A percentile compares a stretch with the other conserved stretches of the same genome.
These are phyloP conservation scores for Acanthochlamys bracteata DNA, from an alignment of 106 monocot species.

Conservation along the genomic window DNA sequence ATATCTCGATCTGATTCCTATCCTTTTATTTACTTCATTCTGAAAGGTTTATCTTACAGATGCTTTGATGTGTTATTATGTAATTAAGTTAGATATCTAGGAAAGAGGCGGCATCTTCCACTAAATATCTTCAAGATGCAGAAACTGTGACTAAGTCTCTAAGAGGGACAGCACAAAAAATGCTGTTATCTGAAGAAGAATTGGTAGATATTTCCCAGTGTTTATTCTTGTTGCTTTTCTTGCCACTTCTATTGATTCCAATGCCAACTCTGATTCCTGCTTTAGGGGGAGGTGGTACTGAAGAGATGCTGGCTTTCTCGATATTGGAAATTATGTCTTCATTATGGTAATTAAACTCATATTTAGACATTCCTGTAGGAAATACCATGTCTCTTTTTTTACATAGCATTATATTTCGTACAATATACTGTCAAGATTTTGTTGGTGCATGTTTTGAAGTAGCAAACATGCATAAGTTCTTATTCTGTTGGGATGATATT, in stretches of 20 bases:
- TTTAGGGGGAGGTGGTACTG: conserved; percentile 72
- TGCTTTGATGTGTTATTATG: no score
- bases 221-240: no score
- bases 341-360: conserved; percentile 35
- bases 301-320: conserved; percentile 91
- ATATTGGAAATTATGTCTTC: conserved; percentile 76
- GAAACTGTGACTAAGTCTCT: conserved; percentile 46
- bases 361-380: no score
- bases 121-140: conserved; percentile 33
- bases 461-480: no score
- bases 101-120: conserved; percentile 28
- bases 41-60: no score
- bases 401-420: no score
- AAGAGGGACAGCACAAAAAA: conserved; percentile 31
- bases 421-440: no score
- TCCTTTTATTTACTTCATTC: no score
- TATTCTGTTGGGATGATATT: no score
- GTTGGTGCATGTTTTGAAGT: no score
- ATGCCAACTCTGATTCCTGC: not conserved
- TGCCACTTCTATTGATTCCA: not conserved
- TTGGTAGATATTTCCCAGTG: conserved; percentile 21
- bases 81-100: conserved; percentile 17
- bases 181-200: conserved; percentile 63
- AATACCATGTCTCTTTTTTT: no score
- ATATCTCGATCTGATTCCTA: no score